Percentiles rank a stretch among this genome's conserved stretches.
Evolutionary conservation across 192 early-diverging fungal species (phyloP).

Genomic region (Entomortierella lignicola): DNA sequence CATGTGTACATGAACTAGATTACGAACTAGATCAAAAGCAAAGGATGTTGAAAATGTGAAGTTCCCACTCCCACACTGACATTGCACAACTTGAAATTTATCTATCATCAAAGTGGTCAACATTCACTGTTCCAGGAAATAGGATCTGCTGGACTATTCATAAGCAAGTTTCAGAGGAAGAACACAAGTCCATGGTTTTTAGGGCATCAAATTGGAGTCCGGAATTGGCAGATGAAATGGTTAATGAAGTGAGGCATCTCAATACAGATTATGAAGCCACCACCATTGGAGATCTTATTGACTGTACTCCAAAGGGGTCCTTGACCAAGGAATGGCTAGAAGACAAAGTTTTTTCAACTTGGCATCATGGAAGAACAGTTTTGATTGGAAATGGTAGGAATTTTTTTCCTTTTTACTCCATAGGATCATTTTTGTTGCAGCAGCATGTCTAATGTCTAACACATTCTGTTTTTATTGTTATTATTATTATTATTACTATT

Average conservation of each 20-base stretch:
- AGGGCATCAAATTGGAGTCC: conserved; percentile 9
- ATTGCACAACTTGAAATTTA: too few relatives aligned
- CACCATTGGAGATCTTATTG: conserved; percentile 15
- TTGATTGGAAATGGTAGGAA: conserved; percentile 40
- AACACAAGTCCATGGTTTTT: neutral
- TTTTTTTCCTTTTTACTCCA: too few relatives aligned
- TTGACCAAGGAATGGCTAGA: conserved; percentile 32
- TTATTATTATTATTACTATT: too few relatives aligned
- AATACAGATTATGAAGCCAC: conserved; percentile 8
- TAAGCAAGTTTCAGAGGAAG: neutral
- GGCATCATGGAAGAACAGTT: conserved; percentile 22
- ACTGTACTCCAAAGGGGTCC: conserved; percentile 14
- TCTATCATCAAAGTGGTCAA: conserved; percentile 23
- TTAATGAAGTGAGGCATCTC: conserved; percentile 22
- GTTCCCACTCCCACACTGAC: neutral
- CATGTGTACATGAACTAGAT: neutral
- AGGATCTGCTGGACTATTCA: conserved; percentile 9
- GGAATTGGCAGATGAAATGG: conserved; percentile 12
- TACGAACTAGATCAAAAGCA: too few relatives aligned
- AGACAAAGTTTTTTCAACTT: conserved; percentile 43
- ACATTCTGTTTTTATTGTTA: too few relatives aligned
- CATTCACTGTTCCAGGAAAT: conserved; percentile 5
- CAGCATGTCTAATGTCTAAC: too few relatives aligned
- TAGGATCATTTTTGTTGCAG: too few relatives aligned
- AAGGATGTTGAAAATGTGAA: neutral